phyloP scores from a whole-genome alignment of 306 rosid genomes.

The Begonia masoniana region DNA sequence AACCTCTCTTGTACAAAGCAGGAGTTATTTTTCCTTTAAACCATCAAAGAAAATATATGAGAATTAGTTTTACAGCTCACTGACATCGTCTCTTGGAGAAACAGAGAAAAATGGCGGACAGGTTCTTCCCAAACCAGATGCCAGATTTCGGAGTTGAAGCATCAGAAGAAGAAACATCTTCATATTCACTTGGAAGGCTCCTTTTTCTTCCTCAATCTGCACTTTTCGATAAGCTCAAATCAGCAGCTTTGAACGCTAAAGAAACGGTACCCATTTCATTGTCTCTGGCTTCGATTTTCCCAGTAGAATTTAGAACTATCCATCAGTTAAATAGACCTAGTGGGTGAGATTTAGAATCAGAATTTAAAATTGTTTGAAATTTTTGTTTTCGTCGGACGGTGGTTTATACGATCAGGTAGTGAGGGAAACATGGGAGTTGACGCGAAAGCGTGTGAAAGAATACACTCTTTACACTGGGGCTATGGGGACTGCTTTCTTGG shows the following conservation, averaged over 20 bases:
- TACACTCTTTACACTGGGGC: slow-evolving; percentile 59
- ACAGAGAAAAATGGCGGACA: slow-evolving; percentile 40
- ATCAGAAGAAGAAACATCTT: slow-evolving; percentile 11
- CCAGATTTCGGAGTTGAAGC: slow-evolving; percentile 37
- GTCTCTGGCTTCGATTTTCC: neutral
- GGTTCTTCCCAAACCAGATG: slow-evolving; percentile 59
- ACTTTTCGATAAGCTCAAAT: slow-evolving; percentile 23
- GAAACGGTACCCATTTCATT: slow-evolving; percentile 32
- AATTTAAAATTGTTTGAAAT: neutral
- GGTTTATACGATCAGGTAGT: slow-evolving; percentile 42
- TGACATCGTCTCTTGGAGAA: too few species aligned
- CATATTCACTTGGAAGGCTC: slow-evolving; percentile 28
- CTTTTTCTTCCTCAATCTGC: slow-evolving; percentile 42
- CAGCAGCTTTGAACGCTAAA: slow-evolving; percentile 39
- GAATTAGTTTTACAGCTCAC: too few species aligned
- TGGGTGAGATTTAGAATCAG: neutral
- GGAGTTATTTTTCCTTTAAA: too few species aligned
- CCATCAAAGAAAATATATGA: too few species aligned
- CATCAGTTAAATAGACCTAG: neutral
- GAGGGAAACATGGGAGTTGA: slow-evolving; percentile 54
- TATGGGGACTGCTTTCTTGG: slow-evolving; percentile 65
- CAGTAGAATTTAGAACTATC: neutral
- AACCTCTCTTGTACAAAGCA: too few species aligned
- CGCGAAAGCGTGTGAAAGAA: slow-evolving; percentile 45
- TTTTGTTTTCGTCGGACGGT: slow-evolving; percentile 7